Evolutionary conservation across 768 basidiomycete species (phyloP).

Genomic region (Serendipita sp.): DNA sequence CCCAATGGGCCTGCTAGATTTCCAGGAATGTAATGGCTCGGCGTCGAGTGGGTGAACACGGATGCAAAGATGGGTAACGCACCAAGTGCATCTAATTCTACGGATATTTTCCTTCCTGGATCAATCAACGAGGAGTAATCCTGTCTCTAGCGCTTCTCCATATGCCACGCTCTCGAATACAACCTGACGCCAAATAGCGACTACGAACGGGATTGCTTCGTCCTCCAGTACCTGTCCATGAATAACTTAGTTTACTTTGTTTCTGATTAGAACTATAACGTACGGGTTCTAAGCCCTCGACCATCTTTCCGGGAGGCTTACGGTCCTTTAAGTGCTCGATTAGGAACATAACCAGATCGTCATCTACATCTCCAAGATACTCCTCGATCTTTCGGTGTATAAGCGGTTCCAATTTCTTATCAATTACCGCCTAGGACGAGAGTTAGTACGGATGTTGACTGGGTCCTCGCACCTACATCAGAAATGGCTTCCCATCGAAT

Average conservation of each 20-base stretch:
- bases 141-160: constrained; percentile 75
- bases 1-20: background rate
- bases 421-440: constrained; percentile 51
- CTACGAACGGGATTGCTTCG: constrained; percentile 66
- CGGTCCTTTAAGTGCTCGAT: constrained; percentile 86
- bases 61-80: background rate
- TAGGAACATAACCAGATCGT: constrained; percentile 87
- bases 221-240: constrained; percentile 67
- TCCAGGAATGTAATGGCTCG: background rate
- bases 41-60: background rate
- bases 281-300: constrained; percentile 85
- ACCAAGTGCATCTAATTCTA: background rate
- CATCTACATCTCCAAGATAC: constrained; percentile 83
- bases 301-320: constrained; percentile 66
- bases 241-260: constrained; percentile 4
- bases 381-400: constrained; percentile 70
- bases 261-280: constrained; percentile 21
- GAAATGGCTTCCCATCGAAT: constrained; percentile 85
- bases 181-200: constrained; percentile 77
- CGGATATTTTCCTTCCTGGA: background rate
- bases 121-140: constrained; percentile 60
- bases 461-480: constrained; percentile 43
- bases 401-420: constrained; percentile 72
- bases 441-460: constrained; percentile 11
- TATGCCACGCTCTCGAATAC: constrained; percentile 94